Percentiles rank a stretch among this genome's conserved stretches.
Conservation (phyloP, 2,329 filamentous ascomycete species). For the Aspergillus quadricinctus region DNA sequence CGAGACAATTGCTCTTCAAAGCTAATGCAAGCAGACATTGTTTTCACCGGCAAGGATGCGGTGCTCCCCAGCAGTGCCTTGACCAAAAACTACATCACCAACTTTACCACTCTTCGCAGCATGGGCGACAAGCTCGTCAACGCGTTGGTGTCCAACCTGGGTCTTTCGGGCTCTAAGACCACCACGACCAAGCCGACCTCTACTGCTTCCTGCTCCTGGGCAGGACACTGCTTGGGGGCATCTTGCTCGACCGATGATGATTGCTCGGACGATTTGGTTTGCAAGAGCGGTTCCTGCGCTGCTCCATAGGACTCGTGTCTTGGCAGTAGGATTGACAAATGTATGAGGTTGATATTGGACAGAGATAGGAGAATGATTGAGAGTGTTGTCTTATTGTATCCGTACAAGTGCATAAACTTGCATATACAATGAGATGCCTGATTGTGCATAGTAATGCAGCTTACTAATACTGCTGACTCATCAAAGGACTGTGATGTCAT, state of each 20-base stretch:
- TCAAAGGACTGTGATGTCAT: background rate
- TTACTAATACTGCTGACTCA: background rate
- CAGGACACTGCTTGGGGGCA: background rate
- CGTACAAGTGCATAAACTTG: no score
- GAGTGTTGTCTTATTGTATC: no score
- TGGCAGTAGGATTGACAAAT: no score
- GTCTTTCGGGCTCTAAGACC: slow-evolving; percentile 3
- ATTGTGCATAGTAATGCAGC: no score
- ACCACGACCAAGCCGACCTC: slow-evolving; percentile 37
- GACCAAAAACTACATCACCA: slow-evolving; percentile 24
- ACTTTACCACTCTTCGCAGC: slow-evolving; percentile 23
- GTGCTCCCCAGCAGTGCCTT: slow-evolving; percentile 23
- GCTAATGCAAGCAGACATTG: slow-evolving; percentile 19
- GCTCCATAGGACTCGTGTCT: background rate
- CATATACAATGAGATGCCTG: no score
- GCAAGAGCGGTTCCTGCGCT: background rate
- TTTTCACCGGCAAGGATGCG: slow-evolving; percentile 25
- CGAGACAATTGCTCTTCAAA: no score
- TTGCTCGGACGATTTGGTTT: background rate
- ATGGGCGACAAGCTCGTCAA: slow-evolving; percentile 26
- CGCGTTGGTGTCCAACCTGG: slow-evolving; percentile 18
- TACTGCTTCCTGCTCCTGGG: background rate
- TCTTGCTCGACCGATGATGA: background rate
- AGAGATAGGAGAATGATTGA: no score
- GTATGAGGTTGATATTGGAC: no score